A percentile compares a stretch with the other conserved stretches of the same genome.
phyloP scores from a whole-genome alignment of 192 early-diverging fungal species.

The Mortierella hygrophila region DNA sequence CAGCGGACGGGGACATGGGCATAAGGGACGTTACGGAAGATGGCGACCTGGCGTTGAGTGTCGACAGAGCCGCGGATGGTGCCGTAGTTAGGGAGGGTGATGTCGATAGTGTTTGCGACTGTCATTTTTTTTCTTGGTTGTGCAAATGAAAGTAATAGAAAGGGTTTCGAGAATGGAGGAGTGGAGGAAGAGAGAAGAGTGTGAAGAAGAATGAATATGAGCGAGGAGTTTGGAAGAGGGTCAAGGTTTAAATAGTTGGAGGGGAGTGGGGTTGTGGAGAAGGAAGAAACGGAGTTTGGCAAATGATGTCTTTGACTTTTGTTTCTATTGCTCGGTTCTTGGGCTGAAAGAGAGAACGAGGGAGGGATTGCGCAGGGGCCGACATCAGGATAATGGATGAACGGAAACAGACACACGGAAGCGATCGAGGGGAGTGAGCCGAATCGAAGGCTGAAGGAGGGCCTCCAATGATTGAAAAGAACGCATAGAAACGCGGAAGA shows the following conservation, averaged over 20 bases:
- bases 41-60: constrained; percentile 16
- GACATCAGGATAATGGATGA: too few species aligned
- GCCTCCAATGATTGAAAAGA: not conserved
- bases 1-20: constrained; percentile 24
- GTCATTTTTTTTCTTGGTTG: not conserved
- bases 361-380: too few species aligned
- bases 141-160: not conserved
- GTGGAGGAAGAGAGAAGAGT: not conserved
- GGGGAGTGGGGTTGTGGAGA: not conserved
- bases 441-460: not conserved
- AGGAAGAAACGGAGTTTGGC: not conserved
- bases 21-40: constrained; percentile 30
- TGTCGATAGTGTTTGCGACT: constrained; percentile 14
- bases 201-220: too few species aligned
- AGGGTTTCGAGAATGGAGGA: not conserved
- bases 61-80: constrained; percentile 17
- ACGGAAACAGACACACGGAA: not conserved
- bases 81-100: constrained; percentile 24
- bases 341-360: too few species aligned
- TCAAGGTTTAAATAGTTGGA: not conserved
- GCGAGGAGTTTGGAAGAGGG: too few species aligned
- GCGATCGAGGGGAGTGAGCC: not conserved
- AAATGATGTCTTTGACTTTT: too few species aligned
- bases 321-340: too few species aligned
- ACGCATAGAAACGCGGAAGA: not conserved